Evolutionary conservation across 257 asterid species (phyloP), one percentile per base, ranked within the genome.

Genomic region (Nicotiana benthamiana): DNA sequence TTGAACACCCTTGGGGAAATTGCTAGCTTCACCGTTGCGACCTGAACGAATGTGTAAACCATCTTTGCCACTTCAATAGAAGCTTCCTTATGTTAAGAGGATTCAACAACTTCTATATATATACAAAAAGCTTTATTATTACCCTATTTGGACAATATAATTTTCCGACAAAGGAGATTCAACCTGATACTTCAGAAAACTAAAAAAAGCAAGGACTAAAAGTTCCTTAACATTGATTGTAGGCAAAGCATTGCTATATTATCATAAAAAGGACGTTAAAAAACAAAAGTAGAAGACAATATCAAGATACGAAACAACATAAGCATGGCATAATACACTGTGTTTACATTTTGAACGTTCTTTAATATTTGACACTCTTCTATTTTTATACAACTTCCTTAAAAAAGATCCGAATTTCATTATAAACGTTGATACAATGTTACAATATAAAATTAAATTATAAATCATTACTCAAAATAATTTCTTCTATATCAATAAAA

Each of bases 321-420:
- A 62, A 82, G 82, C 80, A 54, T 81, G 88, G 79, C 82, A 85
- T 27, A 26, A 62, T 27, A 70, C 56, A 79, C 75, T 9, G 53
- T 13, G 4, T 22, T 1, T 15, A 46, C 60, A 48, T 48, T 48
- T 48, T 24, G 60, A 26, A 22, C 7, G 8, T 7, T 74, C 16
- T 13, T 0, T 3, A 51, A 51, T 51, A 15, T 51, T 51, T 51
- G 56, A 10, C 56, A 51, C 16, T 15, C 1, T 12, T 51, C 56
- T 51, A 6, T 72, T 70, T 43, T 53, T 24, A 43, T 6, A 46
- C 77, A 46, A 6, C 60, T 72, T 72, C 1, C 32, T 9, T 7
- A 24, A 24, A 6, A 3, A 24, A 11, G 46, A 12, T 46, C 4
- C 13, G 36, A 72, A 46, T 8, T 15, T 26, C 78, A 24, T 4